Evolutionary conservation across 768 basidiomycete species (phyloP).

Genomic region (Lactarius akahatsu): DNA sequence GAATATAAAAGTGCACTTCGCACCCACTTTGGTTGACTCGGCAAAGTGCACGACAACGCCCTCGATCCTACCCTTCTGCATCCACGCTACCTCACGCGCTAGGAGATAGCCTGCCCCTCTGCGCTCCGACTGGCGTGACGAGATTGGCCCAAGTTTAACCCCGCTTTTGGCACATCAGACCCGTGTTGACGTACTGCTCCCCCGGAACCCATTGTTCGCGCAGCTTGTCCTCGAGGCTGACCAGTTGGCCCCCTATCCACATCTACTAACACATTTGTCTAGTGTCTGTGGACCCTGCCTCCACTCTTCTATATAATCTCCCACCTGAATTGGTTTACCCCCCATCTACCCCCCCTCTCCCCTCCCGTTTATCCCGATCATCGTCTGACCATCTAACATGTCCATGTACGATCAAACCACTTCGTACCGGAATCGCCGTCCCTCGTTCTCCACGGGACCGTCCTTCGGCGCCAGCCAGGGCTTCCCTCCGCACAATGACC

Average conservation of each 20-base stretch:
- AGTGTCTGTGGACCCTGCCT: conserved; percentile 7
- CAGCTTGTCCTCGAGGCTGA: conserved; percentile 26
- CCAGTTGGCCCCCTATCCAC: conserved; percentile 24
- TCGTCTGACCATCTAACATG: conserved; percentile 16
- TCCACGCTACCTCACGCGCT: conserved; percentile 22
- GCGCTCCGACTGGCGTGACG: conserved; percentile 17
- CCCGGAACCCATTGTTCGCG: conserved; percentile 18
- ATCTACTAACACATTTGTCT: conserved; percentile 14
- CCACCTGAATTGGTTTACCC: conserved; percentile 6
- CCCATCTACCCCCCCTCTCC: not conserved
- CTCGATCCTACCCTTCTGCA: conserved; percentile 14
- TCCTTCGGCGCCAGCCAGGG: conserved; percentile 1
- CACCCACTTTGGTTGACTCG: not conserved
- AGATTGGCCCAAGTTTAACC: conserved; percentile 18
- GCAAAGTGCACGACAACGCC: not conserved
- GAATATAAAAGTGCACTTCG: conserved; percentile 1
- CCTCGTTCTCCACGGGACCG: conserved; percentile 17
- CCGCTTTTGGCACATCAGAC: conserved; percentile 17
- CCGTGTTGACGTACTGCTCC: conserved; percentile 24
- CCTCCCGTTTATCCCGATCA: conserved; percentile 12
- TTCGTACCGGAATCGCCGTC: conserved; percentile 7
- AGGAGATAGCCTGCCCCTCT: conserved; percentile 15
- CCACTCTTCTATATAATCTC: conserved; percentile 23
- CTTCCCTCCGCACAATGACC: conserved; percentile 18
- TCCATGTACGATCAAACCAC: conserved; percentile 14